Evolutionary conservation across 352 stramenopile species (phyloP), one percentile per base, ranked within the genome.

Genomic region (Globisporangium radiosum): DNA sequence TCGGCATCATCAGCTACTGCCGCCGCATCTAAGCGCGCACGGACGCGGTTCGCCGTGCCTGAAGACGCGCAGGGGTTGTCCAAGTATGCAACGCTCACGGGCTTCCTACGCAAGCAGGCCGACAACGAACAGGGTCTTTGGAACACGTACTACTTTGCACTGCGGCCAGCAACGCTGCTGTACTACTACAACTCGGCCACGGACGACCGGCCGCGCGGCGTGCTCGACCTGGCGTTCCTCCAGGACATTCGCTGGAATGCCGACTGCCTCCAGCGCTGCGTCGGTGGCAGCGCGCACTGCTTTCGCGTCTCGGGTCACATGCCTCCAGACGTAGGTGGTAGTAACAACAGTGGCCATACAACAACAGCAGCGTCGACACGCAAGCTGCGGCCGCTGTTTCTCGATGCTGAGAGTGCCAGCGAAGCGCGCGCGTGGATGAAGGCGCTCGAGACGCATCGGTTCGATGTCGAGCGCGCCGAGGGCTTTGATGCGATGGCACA

Each of bases 221-320:
- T 92, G 17, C 84, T 94, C 51, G 85, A 94, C 58, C 60, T 92
- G 40, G 81, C 91, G 71, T 94, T 88, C 56, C 61, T 92, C 33
- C 73, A 69, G 39, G 80, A 94, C 62, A 64, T 94, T 51, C 84
- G 83, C 36, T 81, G 73, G 67, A 91, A 93, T 59, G 64, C 68
- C 50, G 79, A 93, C 48, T 93, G 83, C 47, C 58, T 89, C 49
- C 80, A 93, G 63, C 79, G 81, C n/a, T 76, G 73, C 36, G 72
- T 91, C 1, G 79, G 79, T 0, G 83, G 70, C 47, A 75, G 78
- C 36, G 66, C 83, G 55, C 66, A 83, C 54, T 86, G 77, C 49
- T 91, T 93, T 57, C 83, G 83, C 53, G 69, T 93, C 38, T 81
- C 81, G 13, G 83, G 81, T 13, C 79, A 87, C 48, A 57, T 91